Base-by-base conservation (phyloP, 805 yeast genomes). In the Kuraishia ogatae region DNA sequence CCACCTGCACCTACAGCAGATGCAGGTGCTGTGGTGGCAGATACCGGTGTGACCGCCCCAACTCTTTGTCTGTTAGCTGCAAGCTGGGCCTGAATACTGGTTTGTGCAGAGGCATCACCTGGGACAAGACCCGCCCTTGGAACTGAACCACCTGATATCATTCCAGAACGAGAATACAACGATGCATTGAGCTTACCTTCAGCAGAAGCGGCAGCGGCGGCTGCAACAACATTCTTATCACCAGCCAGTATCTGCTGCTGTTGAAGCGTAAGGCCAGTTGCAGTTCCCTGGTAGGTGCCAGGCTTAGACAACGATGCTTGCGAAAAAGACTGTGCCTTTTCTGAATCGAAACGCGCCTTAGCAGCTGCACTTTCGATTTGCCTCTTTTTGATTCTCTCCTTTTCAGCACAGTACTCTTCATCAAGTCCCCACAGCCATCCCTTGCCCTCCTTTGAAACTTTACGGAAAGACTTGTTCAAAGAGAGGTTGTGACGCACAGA, bases 341-440 rank as follows among this genome's bases (percentile, higher is more conserved):
- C 57, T 22, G 81, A 81, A 1, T 83, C 84, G 23, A 81, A 83
- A 58, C 77, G 77, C 4, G 84, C 83, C 63, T 74, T 76, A 2
- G 84, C 80, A 49, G 84, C 80, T 2, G 87, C 85, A 54, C 78
- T 75, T 62, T 84, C 88, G 54, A 83, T 81, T 66, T 83, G 87
- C 53, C 81, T 81, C 66, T 82, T 81, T 69, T 88, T 82, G 51
- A 60, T 53, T 58, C 78, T 82, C 65, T 92, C 97, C 69, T 88
- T 82, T 62, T 91, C 97, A 21, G 84, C 84, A 56, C 88, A 81
- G 59, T 85, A 89, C 57, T 83, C 86, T 58, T 90, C 96, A 71
- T 94, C 97, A 47, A 94, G 73, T 2, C 93, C 93, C 96, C 97
- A 93, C 29, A 89, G 72, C 96, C 96, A 92, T 56, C 96, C 97